These are phyloP conservation scores for Gyromitra esculenta DNA, from an alignment of 2,329 filamentous ascomycete genomes.

Conservation along the genomic window DNA sequence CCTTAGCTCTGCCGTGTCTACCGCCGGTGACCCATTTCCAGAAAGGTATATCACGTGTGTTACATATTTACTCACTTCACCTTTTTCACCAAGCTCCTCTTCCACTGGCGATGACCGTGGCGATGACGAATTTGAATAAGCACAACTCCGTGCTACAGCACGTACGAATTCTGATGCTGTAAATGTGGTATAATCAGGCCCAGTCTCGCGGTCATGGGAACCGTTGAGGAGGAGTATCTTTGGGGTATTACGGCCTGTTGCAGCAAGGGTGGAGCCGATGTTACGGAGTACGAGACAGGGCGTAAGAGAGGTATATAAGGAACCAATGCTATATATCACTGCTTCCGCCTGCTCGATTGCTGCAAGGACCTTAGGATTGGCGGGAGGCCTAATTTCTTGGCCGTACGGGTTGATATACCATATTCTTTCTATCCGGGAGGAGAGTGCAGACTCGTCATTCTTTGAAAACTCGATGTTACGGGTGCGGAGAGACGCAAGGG, in stretches of 20 bases:
- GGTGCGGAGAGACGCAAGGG: constrained; percentile 78
- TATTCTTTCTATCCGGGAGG: constrained; percentile 78
- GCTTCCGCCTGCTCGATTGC: constrained; percentile 72
- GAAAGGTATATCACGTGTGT: constrained; percentile 86
- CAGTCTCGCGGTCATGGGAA: constrained; percentile 84
- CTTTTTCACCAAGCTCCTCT: not conserved
- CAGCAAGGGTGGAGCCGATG: constrained; percentile 73
- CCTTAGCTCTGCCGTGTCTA: constrained; percentile 73
- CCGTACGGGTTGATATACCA: constrained; percentile 99
- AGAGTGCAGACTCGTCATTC: constrained; percentile 75
- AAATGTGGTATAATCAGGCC: constrained; percentile 69
- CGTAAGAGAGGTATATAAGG: constrained; percentile 86
- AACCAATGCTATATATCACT: constrained; percentile 92
- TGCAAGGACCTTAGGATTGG: constrained; percentile 81
- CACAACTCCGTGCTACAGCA: constrained; percentile 73
- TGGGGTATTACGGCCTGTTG: constrained; percentile 60
- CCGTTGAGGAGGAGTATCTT: constrained; percentile 90
- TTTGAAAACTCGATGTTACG: constrained; percentile 87
- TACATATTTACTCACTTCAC: constrained; percentile 74
- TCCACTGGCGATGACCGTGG: constrained; percentile 2
- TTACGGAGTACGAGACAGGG: constrained; percentile 82
- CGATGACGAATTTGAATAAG: constrained; percentile 21
- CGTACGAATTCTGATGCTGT: constrained; percentile 82
- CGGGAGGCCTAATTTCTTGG: constrained; percentile 87
- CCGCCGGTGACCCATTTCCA: constrained; percentile 72